Conservation (phyloP, 805 yeast species). For the Clavispora carvajalis region DNA sequence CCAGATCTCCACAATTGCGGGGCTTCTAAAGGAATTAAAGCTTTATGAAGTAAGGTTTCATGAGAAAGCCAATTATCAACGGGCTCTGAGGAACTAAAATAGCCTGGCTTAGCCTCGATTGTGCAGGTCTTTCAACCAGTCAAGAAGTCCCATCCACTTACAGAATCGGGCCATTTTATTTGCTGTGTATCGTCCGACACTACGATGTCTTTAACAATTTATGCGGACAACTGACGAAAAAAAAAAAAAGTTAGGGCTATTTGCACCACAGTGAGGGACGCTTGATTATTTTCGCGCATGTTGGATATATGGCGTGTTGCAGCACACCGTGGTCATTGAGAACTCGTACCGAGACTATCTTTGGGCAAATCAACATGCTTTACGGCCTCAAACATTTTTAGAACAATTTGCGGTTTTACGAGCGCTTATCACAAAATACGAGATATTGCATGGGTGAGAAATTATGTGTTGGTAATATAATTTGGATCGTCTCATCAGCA, state of each 20-base stretch:
- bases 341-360: neutral
- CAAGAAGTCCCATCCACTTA: too few relatives aligned
- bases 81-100: too few relatives aligned
- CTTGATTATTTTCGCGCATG: conserved; percentile 15
- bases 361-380: neutral
- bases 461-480: neutral
- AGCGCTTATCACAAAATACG: neutral
- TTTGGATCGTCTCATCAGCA: conserved; percentile 1
- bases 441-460: conserved; percentile 1
- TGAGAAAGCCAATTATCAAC: too few relatives aligned
- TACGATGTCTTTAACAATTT: conserved; percentile 43
- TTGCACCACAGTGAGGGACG: conserved; percentile 55
- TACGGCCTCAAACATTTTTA: neutral
- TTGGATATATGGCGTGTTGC: neutral
- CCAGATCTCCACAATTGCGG: conserved; percentile 30
- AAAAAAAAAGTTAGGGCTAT: conserved; percentile 18
- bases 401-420: neutral
- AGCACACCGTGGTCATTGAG: neutral
- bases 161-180: too few relatives aligned
- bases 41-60: conserved; percentile 13
- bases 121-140: too few relatives aligned
- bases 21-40: conserved; percentile 27
- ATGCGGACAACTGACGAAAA: conserved; percentile 1
- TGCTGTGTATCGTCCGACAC: conserved; percentile 44
- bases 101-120: too few relatives aligned